phyloP scores from a whole-genome alignment of 2,329 filamentous ascomycete species.

The Colletotrichum paranaense region DNA sequence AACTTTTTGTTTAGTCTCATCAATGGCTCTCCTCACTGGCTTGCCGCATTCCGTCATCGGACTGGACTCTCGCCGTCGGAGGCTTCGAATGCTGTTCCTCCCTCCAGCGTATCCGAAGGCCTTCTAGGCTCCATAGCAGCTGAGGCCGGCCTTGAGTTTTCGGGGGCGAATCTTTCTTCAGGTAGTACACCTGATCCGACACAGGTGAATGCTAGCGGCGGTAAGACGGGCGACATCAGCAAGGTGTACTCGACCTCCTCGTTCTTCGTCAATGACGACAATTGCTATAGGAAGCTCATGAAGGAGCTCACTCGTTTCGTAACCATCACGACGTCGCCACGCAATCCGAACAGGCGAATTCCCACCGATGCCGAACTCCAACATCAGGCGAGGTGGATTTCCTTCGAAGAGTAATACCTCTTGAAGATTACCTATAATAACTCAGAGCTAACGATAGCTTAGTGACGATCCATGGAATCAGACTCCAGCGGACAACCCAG shows the following conservation, averaged over 20 bases:
- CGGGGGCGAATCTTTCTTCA: background rate
- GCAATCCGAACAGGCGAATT: conserved; percentile 42
- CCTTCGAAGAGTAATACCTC: conserved; percentile 42
- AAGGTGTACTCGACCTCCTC: background rate
- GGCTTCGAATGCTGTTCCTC: background rate
- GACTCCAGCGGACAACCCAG: conserved; percentile 48
- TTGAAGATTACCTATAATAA: background rate
- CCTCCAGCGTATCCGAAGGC: background rate
- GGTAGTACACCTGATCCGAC: background rate
- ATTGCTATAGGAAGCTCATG: conserved; percentile 41
- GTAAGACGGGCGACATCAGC: background rate
- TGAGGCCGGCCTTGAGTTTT: background rate
- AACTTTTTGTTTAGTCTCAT: conserved; percentile 21
- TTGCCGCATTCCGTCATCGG: conserved; percentile 17
- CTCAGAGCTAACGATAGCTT: background rate
- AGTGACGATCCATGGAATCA: conserved; percentile 53
- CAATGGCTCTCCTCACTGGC: conserved; percentile 21
- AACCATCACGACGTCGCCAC: conserved; percentile 42
- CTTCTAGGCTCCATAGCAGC: background rate
- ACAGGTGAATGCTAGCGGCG: background rate
- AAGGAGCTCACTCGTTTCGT: conserved; percentile 33
- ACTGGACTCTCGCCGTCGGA: background rate
- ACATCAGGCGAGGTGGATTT: conserved; percentile 46
- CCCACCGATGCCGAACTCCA: conserved; percentile 50
- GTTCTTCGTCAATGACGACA: conserved; percentile 39